These are phyloP conservation scores for Zymoseptoria passerinii DNA, from an alignment of 2,329 filamentous ascomycete species.

Conservation along the genomic window DNA sequence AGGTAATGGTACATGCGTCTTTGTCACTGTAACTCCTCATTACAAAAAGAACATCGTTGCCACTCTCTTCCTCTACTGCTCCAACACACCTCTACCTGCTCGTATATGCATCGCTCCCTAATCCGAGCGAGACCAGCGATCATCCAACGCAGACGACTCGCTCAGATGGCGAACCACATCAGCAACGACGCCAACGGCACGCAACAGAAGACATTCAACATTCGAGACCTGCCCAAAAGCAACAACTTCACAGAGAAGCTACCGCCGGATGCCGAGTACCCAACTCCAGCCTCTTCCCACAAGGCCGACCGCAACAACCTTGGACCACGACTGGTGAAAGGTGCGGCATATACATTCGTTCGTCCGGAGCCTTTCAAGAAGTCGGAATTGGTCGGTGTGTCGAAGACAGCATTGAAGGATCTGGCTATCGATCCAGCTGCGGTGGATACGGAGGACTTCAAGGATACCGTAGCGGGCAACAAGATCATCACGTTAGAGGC, in stretches of 20 bases:
- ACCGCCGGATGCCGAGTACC: slow-evolving; percentile 67
- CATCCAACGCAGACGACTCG: slow-evolving; percentile 25
- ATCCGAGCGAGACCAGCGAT: slow-evolving; percentile 12
- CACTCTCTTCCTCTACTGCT: background rate
- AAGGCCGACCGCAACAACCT: slow-evolving; percentile 68
- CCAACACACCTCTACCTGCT: background rate
- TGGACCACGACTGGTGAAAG: slow-evolving; percentile 71
- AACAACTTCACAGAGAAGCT: slow-evolving; percentile 58
- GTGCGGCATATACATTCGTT: slow-evolving; percentile 84
- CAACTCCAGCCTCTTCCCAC: slow-evolving; percentile 75
- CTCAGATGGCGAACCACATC: slow-evolving; percentile 39
- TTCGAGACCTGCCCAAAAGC: slow-evolving; percentile 53
- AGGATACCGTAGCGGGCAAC: slow-evolving; percentile 71
- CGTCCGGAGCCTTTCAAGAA: slow-evolving; percentile 65
- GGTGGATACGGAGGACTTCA: slow-evolving; percentile 64
- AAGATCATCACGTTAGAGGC: slow-evolving; percentile 70
- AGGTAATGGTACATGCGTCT: background rate
- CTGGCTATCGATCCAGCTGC: slow-evolving; percentile 66
- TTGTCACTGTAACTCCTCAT: background rate
- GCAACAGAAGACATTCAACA: slow-evolving; percentile 28
- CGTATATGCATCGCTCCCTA: slow-evolving; percentile 16
- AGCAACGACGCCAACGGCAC: slow-evolving; percentile 21
- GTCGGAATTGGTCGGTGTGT: slow-evolving; percentile 74
- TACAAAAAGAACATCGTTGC: background rate
- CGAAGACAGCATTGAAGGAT: slow-evolving; percentile 67